phyloP scores from a whole-genome alignment of 768 basidiomycete genomes.

The Atractiella rhizophila region DNA sequence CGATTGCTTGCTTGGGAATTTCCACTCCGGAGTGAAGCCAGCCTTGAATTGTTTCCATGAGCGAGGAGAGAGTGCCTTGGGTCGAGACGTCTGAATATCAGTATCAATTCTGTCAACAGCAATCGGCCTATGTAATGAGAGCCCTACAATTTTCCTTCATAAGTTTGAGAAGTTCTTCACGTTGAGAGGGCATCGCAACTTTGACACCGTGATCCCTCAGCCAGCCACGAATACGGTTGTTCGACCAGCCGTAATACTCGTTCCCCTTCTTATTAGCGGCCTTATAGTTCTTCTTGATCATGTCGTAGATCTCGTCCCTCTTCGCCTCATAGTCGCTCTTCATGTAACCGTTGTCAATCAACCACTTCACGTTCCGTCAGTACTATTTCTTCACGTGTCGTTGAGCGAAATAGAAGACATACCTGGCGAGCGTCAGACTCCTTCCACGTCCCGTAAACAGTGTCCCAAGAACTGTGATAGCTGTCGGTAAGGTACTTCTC shows the following conservation, averaged over 20 bases:
- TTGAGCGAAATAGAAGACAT: too few species aligned
- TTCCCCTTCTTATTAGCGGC: conserved; percentile 27
- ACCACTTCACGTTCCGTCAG: too few species aligned
- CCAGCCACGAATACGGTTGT: conserved; percentile 71
- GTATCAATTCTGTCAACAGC: too few species aligned
- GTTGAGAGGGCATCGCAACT: conserved; percentile 25
- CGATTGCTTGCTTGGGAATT: too few species aligned
- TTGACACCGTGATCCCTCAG: conserved; percentile 48
- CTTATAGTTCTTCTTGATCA: conserved; percentile 44
- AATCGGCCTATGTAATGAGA: too few species aligned
- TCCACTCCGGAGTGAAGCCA: too few species aligned
- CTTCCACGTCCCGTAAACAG: conserved; percentile 41
- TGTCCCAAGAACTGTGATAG: conserved; percentile 35
- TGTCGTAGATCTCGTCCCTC: conserved; percentile 33
- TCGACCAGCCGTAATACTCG: conserved; percentile 68
- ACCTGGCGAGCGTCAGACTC: conserved; percentile 48
- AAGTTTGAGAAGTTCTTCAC: conserved; percentile 39
- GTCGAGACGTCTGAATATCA: too few species aligned
- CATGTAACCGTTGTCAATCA: conserved; percentile 45
- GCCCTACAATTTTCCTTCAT: conserved; percentile 33
- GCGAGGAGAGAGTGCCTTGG: too few species aligned
- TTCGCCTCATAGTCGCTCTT: conserved; percentile 34
- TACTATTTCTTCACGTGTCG: too few species aligned
- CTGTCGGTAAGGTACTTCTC: conserved; percentile 46
- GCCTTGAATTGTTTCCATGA: too few species aligned